Evolutionary conservation across 805 yeast species (phyloP), one percentile per base, ranked within the genome.

Genomic region (Lachancea fermentati): DNA sequence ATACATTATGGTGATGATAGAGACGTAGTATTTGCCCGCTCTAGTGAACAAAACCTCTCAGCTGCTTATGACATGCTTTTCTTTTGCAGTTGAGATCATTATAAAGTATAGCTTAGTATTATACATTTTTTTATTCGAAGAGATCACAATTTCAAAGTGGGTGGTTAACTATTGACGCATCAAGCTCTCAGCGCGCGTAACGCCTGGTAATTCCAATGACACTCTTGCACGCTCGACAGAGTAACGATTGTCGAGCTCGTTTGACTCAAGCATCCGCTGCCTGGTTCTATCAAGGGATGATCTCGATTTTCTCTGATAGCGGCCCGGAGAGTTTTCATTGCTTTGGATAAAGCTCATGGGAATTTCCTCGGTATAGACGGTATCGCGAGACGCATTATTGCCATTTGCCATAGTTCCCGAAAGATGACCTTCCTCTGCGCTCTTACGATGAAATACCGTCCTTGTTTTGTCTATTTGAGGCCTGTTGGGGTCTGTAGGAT

Each of bases 401-500:
- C 32, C 43, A 15, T 44, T 42, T 7, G 45, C 44, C 12, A 37
- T 38, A 4, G 45, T 32, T 30, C 38, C 38, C 4, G 48, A 35
- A 16, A 50, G 28, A 13, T 34, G 45, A 24, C 66, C 65, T 14
- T 55, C 66, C 12, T 56, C 48, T 33, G 63, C 24, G 16, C 19
- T 39, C 17, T 12, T 47, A 50, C 12, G 39, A 37, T 28, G 45
- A 39, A 51, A 14, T 50, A 14, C 60, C 16, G 55, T 51, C 5
- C 67, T 57, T 51, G 75, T 72, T 36, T 71, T 65, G 30, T 77
- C 67, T 22, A 81, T 65, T 45, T 71, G 71, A 12, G 67, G 69
- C 49, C 84, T 71, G 45, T 79, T 64, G 22, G 89, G 86, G 60
- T 83, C 89, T 2, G 94, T 83, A 32, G 94, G 94, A 58, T 84